Conservation (phyloP, 352 stramenopile genomes). For the Phytophthora aleatoria region DNA sequence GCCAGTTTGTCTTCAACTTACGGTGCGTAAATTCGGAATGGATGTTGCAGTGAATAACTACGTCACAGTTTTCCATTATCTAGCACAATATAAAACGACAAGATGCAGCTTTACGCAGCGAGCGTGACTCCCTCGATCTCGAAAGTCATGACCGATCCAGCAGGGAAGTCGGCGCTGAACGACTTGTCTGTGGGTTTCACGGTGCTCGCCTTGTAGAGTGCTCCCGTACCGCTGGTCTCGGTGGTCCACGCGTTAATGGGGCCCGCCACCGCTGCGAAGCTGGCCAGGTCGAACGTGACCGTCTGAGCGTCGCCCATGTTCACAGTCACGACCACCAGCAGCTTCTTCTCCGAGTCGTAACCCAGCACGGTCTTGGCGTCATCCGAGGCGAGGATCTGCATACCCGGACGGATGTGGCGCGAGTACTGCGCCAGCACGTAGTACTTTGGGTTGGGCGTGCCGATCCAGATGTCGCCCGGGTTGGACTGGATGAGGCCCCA, state of each 20-base stretch:
- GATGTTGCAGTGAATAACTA: background rate
- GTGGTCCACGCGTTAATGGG: conserved; percentile 48
- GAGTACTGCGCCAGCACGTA: conserved; percentile 62
- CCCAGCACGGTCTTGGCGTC: conserved; percentile 49
- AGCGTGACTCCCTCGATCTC: conserved; percentile 29
- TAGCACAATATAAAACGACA: background rate
- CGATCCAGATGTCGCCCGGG: conserved; percentile 49
- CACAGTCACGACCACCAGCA: conserved; percentile 54
- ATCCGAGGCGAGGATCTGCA: conserved; percentile 50
- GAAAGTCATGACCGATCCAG: conserved; percentile 29
- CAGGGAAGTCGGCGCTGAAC: conserved; percentile 26
- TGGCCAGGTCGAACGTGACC: conserved; percentile 49
- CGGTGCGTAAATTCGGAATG: background rate
- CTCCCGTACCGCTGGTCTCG: conserved; percentile 44
- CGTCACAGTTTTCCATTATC: background rate
- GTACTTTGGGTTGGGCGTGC: conserved; percentile 52
- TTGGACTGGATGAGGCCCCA: conserved; percentile 46
- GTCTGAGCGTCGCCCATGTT: conserved; percentile 43
- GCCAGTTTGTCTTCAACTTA: conserved; percentile 11
- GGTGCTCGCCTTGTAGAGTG: conserved; percentile 37
- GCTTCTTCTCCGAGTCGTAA: conserved; percentile 39
- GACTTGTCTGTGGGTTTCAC: conserved; percentile 18
- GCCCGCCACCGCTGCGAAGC: conserved; percentile 33
- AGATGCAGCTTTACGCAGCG: conserved; percentile 7
- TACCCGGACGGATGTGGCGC: conserved; percentile 56